A percentile compares a stretch with the other conserved stretches of the same genome.
phyloP scores from a whole-genome alignment of 1,284 basidiomycete species.

The Malassezia japonica region DNA sequence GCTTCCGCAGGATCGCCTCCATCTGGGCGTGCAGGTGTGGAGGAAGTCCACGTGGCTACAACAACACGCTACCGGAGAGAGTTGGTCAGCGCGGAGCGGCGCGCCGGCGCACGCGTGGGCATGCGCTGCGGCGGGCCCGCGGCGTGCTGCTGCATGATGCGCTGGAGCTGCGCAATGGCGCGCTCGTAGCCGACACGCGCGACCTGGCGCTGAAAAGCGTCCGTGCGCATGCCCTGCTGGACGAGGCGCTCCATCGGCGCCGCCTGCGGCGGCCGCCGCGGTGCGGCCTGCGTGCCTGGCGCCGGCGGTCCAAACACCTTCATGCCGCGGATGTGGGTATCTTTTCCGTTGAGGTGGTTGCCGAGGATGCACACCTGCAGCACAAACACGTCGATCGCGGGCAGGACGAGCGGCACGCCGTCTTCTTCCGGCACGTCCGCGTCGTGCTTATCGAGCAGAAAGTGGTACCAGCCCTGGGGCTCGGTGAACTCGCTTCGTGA shows the following conservation, averaged over 20 bases:
- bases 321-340: slow-evolving; percentile 89
- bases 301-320: slow-evolving; percentile 60
- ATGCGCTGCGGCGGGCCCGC: background rate
- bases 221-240: slow-evolving; percentile 8
- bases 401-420: background rate
- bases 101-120: background rate
- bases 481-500: slow-evolving; percentile 70
- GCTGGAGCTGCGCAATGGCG: slow-evolving; percentile 4
- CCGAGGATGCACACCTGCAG: slow-evolving; percentile 80
- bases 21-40: slow-evolving; percentile 12
- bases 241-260: slow-evolving; percentile 8
- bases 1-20: slow-evolving; percentile 15
- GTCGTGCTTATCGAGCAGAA: slow-evolving; percentile 60
- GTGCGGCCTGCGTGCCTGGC: background rate
- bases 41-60: background rate
- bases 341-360: slow-evolving; percentile 97
- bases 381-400: slow-evolving; percentile 75
- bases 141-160: slow-evolving; percentile 14
- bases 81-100: slow-evolving; percentile 6
- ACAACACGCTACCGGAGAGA: slow-evolving; percentile 10
- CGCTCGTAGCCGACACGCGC: slow-evolving; percentile 13
- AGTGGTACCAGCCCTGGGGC: slow-evolving; percentile 89
- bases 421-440: slow-evolving; percentile 50
- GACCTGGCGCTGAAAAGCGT: slow-evolving; percentile 8
- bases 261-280: background rate